Percentiles rank a stretch among this genome's conserved stretches.
Evolutionary conservation across 169 alveolate genomes (phyloP).

Genomic region (Cryptosporidium sp.): DNA sequence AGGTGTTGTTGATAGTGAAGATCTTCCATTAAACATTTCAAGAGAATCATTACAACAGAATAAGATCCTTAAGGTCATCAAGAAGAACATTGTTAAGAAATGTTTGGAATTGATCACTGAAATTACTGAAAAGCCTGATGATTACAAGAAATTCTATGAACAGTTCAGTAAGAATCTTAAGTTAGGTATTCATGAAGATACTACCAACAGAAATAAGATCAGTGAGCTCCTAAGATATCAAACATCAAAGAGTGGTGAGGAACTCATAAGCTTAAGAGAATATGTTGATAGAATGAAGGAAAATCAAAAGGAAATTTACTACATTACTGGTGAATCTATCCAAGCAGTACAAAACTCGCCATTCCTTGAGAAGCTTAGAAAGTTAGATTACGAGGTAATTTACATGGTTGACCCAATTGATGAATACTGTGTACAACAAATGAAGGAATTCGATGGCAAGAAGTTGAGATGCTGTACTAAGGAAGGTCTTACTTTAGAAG

Average conservation of each 20-base stretch:
- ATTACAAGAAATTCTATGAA: slow-evolving; percentile 99
- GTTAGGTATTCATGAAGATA: slow-evolving; percentile 99
- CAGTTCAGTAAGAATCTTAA: slow-evolving; percentile 98
- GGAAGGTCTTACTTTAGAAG: slow-evolving; percentile 96
- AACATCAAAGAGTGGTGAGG: slow-evolving; percentile 99
- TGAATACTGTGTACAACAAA: slow-evolving; percentile 98
- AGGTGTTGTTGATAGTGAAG: slow-evolving; percentile 99
- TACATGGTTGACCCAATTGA: slow-evolving; percentile 99
- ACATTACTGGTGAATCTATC: slow-evolving; percentile 99
- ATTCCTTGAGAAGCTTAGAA: slow-evolving; percentile 96
- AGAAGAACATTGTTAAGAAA: slow-evolving; percentile 97
- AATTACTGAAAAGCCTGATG: slow-evolving; percentile 98
- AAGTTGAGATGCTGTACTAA: slow-evolving; percentile 96
- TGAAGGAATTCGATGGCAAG: slow-evolving; percentile 97
- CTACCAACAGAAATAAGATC: slow-evolving; percentile 95
- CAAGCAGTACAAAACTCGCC: slow-evolving; percentile 97
- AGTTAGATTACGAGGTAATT: slow-evolving; percentile 97
- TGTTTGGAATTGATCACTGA: slow-evolving; percentile 98
- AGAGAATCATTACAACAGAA: slow-evolving; percentile 99
- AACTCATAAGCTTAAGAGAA: slow-evolving; percentile 95
- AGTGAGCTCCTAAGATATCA: slow-evolving; percentile 96
- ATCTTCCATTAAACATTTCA: slow-evolving; percentile 98
- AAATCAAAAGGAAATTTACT: slow-evolving; percentile 98
- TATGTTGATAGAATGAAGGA: slow-evolving; percentile 99
- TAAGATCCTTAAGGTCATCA: slow-evolving; percentile 98